Conservation (phyloP, 2,329 filamentous ascomycete species). For the Colletotrichum tamarilloi region DNA sequence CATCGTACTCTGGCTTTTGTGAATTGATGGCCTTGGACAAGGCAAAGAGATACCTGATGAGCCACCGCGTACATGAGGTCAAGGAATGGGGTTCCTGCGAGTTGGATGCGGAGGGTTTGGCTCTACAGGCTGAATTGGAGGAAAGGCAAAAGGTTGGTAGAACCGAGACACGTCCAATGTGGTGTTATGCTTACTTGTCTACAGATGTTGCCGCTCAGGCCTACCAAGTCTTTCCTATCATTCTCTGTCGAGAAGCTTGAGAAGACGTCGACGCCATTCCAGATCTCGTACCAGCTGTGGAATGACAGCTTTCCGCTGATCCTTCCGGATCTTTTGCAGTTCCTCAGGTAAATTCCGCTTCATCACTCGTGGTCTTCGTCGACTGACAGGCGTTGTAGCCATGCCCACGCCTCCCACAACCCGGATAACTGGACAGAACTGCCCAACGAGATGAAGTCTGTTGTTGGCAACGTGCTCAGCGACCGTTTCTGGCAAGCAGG, state of each 20-base stretch:
- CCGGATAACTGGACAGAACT: conserved; percentile 84
- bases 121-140: conserved; percentile 82
- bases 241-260: conserved; percentile 92
- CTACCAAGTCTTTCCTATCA: conserved; percentile 91
- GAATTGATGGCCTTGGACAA: conserved; percentile 81
- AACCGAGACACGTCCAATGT: not conserved
- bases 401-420: conserved; percentile 93
- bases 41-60: conserved; percentile 82
- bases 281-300: conserved; percentile 86
- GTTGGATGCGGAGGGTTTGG: conserved; percentile 82
- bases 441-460: conserved; percentile 77
- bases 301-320: conserved; percentile 83
- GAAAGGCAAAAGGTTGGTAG: conserved; percentile 73
- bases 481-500: conserved; percentile 99
- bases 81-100: conserved; percentile 84
- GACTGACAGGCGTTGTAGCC: conserved; percentile 55
- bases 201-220: conserved; percentile 79
- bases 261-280: conserved; percentile 77
- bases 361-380: not conserved
- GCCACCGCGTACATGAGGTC: conserved; percentile 78
- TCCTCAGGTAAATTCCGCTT: conserved; percentile 70
- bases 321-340: conserved; percentile 85
- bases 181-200: conserved; percentile 5
- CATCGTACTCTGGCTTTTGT: conserved; percentile 83
- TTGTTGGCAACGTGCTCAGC: conserved; percentile 86